Evolutionary conservation across 306 rosid genomes (phyloP).

Genomic region (Begonia peltatifolia): DNA sequence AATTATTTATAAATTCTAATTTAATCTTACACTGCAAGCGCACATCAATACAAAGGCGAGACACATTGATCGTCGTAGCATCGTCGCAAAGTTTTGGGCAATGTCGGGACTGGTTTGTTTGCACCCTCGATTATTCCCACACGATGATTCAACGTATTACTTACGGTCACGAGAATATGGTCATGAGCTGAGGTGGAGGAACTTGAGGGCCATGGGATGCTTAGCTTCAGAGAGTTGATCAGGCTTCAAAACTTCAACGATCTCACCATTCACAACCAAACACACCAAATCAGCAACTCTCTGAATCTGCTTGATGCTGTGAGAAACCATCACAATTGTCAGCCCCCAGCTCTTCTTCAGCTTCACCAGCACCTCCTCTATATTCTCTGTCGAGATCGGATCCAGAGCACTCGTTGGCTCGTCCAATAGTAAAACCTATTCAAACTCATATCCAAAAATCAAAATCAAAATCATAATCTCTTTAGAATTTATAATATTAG

Average conservation of each 20-base stretch:
- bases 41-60: no score
- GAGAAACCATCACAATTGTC: constrained; percentile 73
- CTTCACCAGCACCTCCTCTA: constrained; percentile 67
- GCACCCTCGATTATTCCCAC: no score
- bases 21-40: no score
- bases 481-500: no score
- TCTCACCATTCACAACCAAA: constrained; percentile 66
- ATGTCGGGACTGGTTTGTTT: no score
- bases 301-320: constrained; percentile 82
- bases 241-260: constrained; percentile 64
- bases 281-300: constrained; percentile 79
- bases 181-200: constrained; percentile 64
- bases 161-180: no score
- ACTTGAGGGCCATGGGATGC: constrained; percentile 82
- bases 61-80: no score
- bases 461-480: background rate
- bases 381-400: constrained; percentile 81
- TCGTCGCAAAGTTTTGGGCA: no score
- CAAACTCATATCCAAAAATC: background rate
- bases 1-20: no score
- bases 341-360: constrained; percentile 57
- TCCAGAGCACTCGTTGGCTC: constrained; percentile 94
- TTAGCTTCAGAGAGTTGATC: constrained; percentile 49
- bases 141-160: no score
- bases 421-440: constrained; percentile 69